Percentiles rank a stretch among this genome's conserved stretches.
Evolutionary conservation across 2,329 filamentous ascomycete genomes (phyloP).

Genomic region (Fusarium mangiferae): DNA sequence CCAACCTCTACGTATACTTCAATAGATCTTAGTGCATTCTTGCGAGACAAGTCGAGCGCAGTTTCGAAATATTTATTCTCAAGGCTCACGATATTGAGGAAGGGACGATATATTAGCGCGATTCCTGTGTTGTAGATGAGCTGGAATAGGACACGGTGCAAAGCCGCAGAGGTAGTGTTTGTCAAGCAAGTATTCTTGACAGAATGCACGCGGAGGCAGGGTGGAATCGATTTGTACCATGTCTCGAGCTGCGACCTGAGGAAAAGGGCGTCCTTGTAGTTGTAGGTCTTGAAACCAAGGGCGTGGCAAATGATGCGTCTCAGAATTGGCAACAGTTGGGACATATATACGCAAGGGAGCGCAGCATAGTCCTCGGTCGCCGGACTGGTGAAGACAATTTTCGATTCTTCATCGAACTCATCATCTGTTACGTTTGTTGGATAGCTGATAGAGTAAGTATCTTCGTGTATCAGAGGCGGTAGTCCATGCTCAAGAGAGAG

Average conservation of each 20-base stretch:
- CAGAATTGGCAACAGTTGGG: slow-evolving; percentile 3
- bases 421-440: slow-evolving; percentile 11
- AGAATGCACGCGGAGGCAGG: background rate
- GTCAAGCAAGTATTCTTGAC: slow-evolving; percentile 11
- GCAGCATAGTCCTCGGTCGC: background rate
- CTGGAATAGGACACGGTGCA: slow-evolving; percentile 18
- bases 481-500: slow-evolving; percentile 19
- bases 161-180: background rate
- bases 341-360: slow-evolving; percentile 9
- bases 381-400: background rate
- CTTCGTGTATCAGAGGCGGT: slow-evolving; percentile 2
- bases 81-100: background rate
- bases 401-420: slow-evolving; percentile 12
- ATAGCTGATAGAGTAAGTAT: background rate
- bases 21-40: slow-evolving; percentile 8
- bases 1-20: slow-evolving; percentile 22
- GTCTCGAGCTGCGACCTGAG: background rate
- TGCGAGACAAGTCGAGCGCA: slow-evolving; percentile 8
- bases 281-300: background rate
- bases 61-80: background rate
- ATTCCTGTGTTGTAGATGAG: slow-evolving; percentile 18
- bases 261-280: background rate
- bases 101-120: slow-evolving; percentile 13
- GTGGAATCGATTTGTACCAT: slow-evolving; percentile 23
- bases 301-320: slow-evolving; percentile 14